Evolutionary conservation across 352 stramenopile species (phyloP).

Genomic region (Albugo candida): DNA sequence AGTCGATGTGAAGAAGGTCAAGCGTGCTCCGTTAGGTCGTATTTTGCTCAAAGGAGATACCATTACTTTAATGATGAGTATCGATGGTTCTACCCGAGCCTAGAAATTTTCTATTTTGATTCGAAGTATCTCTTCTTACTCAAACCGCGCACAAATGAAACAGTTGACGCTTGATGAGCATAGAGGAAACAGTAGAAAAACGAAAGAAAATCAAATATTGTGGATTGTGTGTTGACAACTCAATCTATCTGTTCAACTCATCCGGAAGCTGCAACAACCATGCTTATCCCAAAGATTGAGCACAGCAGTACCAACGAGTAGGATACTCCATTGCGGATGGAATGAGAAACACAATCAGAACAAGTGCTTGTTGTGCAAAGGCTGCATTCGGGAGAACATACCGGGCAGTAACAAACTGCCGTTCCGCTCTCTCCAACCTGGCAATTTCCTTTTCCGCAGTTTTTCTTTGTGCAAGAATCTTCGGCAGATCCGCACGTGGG

Average conservation of each 20-base stretch:
- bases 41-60: constrained; percentile 99
- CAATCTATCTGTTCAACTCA: no score
- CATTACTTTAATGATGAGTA: constrained; percentile 96
- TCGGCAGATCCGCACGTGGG: constrained; percentile 31
- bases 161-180: no score
- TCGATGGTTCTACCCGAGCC: constrained; percentile 19
- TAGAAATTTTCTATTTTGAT: background rate
- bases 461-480: constrained; percentile 21
- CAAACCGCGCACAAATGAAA: no score
- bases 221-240: no score
- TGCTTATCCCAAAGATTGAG: no score
- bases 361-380: constrained; percentile 22
- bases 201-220: no score
- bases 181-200: no score
- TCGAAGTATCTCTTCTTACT: no score
- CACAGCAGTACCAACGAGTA: no score
- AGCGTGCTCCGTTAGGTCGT: constrained; percentile 84
- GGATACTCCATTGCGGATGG: no score
- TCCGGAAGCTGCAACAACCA: no score
- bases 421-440: constrained; percentile 25
- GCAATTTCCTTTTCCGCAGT: constrained; percentile 22
- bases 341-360: constrained; percentile 12
- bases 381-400: constrained; percentile 16
- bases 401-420: constrained; percentile 21
- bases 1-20: constrained; percentile 88